A percentile compares a stretch with the other conserved stretches of the same genome.
phyloP scores from a whole-genome alignment of 495 filamentous ascomycete genomes.

The Penicillium canariense region DNA sequence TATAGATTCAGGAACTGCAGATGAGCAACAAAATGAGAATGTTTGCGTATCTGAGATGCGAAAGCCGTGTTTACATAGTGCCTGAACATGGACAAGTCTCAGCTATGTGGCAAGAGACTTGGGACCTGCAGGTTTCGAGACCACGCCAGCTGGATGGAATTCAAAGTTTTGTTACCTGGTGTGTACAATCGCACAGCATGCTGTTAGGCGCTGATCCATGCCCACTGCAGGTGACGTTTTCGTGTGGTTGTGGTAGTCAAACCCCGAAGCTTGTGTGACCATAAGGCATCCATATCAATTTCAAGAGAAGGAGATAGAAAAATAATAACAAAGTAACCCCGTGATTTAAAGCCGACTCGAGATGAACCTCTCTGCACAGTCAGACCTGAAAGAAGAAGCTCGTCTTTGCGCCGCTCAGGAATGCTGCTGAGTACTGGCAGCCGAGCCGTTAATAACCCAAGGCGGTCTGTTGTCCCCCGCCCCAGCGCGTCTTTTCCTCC shows the following conservation, averaged over 20 bases:
- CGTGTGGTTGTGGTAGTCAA: constrained; percentile 3
- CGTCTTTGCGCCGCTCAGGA: not conserved
- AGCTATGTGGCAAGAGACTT: not conserved
- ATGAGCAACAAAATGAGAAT: not conserved
- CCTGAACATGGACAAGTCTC: not conserved
- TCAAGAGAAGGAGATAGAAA: not conserved
- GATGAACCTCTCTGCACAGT: not conserved
- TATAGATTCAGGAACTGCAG: not conserved
- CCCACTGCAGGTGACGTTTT: not conserved
- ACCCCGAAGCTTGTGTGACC: constrained; percentile 6
- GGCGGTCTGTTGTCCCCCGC: constrained; percentile 23
- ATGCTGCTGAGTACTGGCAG: not conserved
- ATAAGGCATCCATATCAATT: not conserved
- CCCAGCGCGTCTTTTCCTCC: constrained; percentile 20
- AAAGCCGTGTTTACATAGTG: not conserved
- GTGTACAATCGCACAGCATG: not conserved
- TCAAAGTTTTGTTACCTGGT: not conserved
- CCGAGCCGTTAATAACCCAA: constrained; percentile 1
- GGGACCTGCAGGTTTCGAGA: constrained; percentile 10
- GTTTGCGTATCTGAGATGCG: not conserved
- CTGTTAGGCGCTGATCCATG: not conserved
- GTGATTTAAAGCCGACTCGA: not conserved
- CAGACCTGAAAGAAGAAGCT: not conserved
- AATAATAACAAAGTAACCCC: not conserved
- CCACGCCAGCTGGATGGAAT: not conserved